Evolutionary conservation across 1,139 yeast species (phyloP), one percentile per base, ranked within the genome.

Genomic region (Pichia sp.): DNA sequence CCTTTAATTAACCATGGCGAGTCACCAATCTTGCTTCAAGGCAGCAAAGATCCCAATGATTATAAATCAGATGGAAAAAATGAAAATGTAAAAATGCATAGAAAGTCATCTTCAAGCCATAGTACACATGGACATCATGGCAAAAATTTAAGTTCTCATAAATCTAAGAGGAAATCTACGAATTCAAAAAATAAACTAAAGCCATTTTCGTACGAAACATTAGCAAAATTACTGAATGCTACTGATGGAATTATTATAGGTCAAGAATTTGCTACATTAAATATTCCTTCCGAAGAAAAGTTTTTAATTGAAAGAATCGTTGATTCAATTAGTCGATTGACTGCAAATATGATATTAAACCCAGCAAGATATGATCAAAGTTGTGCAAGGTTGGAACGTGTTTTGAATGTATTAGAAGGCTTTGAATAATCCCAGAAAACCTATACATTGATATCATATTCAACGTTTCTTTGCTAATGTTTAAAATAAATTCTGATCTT

Each of bases 331-430:
- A 82, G 94, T 24, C 72, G 94, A 55, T 73, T 90, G 49, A 87
- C 95, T 4, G 86, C 90, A 47, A 96, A 89, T 60, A 89, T 90
- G 86, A 82, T 87, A 45, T 64, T 86, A 44, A 96, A 90, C 62
- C 86, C 85, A 36, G 78, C 77, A 31, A 75, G 94, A 56, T 80
- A 85, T 51, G 82, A 82, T 28, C 85, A 85, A 50, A 96, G 96
- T n/a, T 74, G 87, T 35, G 72, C 76, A 51, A 69, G 97, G 51
- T 67, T 90, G 53, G 86, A 83, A 56, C 80, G 80, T 57, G 97
- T 96, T 0, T 73, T 87, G 48, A 69, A 86, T 46, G 95, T 89
- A 1, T 69, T 90, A 43, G 97, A 90, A 61, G 97, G 97, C 3
- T 90, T 74, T 52, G 71, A 62, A 3, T 59, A 37, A 40, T 24